These are phyloP conservation scores for Zygotorulaspora danielsina DNA, from an alignment of 805 yeast genomes.

Conservation along the genomic window DNA sequence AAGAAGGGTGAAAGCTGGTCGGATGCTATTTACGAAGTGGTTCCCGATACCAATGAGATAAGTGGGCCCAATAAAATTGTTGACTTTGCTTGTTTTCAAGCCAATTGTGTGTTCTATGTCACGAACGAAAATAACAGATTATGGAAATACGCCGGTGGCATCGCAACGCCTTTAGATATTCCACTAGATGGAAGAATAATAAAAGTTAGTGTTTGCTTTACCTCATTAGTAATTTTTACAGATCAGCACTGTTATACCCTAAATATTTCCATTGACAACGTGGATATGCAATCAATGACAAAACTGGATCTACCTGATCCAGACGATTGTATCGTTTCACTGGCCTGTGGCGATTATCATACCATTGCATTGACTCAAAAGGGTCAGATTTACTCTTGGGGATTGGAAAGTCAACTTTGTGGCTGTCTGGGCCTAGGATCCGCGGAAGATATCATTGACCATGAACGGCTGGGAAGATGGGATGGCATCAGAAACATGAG, in stretches of 20 bases:
- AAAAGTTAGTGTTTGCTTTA: conserved; percentile 53
- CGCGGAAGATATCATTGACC: conserved; percentile 20
- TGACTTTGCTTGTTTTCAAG: conserved; percentile 51
- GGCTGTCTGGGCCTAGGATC: conserved; percentile 71
- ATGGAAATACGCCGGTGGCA: conserved; percentile 31
- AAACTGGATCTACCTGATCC: conserved; percentile 34
- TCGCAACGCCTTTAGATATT: conserved; percentile 19
- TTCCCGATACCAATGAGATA: conserved; percentile 40
- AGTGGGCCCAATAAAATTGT: conserved; percentile 38
- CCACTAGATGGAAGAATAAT: conserved; percentile 38
- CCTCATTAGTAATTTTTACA: conserved; percentile 52
- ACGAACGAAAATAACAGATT: conserved; percentile 42
- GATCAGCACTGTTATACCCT: conserved; percentile 40
- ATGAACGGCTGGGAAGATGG: conserved; percentile 29
- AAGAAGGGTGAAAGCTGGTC: conserved; percentile 31
- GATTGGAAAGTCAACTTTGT: conserved; percentile 54
- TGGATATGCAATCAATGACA: conserved; percentile 14
- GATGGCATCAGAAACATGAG: conserved; percentile 32
- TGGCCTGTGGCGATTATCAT: conserved; percentile 73
- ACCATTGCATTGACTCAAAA: conserved; percentile 53
- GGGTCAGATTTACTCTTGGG: conserved; percentile 65
- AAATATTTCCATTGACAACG: conserved; percentile 17
- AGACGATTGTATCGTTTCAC: conserved; percentile 45
- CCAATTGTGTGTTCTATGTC: conserved; percentile 49
- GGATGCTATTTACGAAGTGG: conserved; percentile 39